Evolutionary conservation across 768 basidiomycete genomes (phyloP), one percentile per base, ranked within the genome.

Genomic region (Inosperma sp.): DNA sequence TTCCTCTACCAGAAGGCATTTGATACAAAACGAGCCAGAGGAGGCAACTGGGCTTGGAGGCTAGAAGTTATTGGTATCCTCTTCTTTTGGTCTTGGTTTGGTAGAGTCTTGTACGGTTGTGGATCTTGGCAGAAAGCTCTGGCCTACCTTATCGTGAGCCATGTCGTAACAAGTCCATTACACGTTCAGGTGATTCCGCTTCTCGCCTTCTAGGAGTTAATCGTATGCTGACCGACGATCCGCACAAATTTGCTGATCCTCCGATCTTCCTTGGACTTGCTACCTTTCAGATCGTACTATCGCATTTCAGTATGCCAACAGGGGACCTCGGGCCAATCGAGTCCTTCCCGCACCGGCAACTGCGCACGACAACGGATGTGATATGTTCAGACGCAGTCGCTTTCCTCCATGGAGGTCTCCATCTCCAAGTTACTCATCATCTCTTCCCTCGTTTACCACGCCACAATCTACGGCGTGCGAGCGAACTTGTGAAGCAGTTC

Each of bases 351-450:
- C 86, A 91, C 59, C 85, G 96, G 13, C 96, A 99, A 66, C 72
- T 99, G 60, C 87, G 96, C 41, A 99, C 96, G n/a, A 98, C 96
- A 0, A 87, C 90, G 37, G 96, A 99, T 66, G 92, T 99, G 34
- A 81, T 89, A 54, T 98, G 96, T 68, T 81, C 83, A 2, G 76
- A 84, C 1, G 80, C 82, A 26, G 77, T 97, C 58, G 88, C 79
- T 45, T 97, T 93, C 63, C 69, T 99, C 27, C 96, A 99, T 62
- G 96, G 96, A 9, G 96, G 96, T n/a, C 80, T 99, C 16, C 92
- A 99, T 59, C 82, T 98, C 10, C 96, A 99, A 68, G 91, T 97
- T 35, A 93, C 95, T 2, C 96, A 99, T 60, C 94, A 97, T 67
- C 78, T 98, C 52, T 97, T 97, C 73, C 96, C 96, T 16, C 84